Base-by-base conservation (phyloP, 2,329 filamentous ascomycete genomes). In the Kalaharituber pfeilii region DNA sequence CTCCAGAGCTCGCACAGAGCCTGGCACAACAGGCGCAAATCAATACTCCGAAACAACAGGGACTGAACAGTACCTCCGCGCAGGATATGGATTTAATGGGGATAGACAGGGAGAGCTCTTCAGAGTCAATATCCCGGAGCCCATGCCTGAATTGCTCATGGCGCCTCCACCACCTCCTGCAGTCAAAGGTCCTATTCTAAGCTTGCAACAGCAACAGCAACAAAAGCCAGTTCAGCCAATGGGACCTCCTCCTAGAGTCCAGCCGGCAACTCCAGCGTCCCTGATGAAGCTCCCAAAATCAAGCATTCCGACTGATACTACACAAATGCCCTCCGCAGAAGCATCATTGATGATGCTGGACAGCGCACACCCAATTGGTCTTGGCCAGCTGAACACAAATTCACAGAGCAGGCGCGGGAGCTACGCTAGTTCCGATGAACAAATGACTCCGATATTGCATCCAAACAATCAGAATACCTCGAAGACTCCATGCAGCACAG, bases 231-330 rank as follows among this genome's bases (percentile, higher is more conserved):
- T 13, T 47, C 11, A 20, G 22, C 25, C 42, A 13, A 50, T 50
- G 47, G 47, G 27, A 3, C 47, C 83, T 83, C 7, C 74, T 78
- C 53, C 75, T 81, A 25, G 73, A 73, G 50, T 82, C 29, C 69
- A 80, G 52, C 84, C 85, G 9, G 87, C 86, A 1, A 94, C 87
- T 0, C 87, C 87, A 0, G 86, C 88, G 7, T 94, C 87, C 5
- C 70, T 94, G 56, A 94, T 95, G 84, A 82, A 79, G 63, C 73
- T 89, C 44, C 75, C 63, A 72, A 72, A 62, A 68, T 70, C 52
- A 76, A 75, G 58, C 73, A 72, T 54, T 24, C 66, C 66, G 53
- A 66, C 68, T 13, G 64, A 69, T 57, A 66, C 66, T 56, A 61
- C 66, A 60, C 66, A 65, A 65, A 53, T 67, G 52, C 45, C 58